Conservation (phyloP, 441 rosid genomes). For the Erodium chrysanthum region DNA sequence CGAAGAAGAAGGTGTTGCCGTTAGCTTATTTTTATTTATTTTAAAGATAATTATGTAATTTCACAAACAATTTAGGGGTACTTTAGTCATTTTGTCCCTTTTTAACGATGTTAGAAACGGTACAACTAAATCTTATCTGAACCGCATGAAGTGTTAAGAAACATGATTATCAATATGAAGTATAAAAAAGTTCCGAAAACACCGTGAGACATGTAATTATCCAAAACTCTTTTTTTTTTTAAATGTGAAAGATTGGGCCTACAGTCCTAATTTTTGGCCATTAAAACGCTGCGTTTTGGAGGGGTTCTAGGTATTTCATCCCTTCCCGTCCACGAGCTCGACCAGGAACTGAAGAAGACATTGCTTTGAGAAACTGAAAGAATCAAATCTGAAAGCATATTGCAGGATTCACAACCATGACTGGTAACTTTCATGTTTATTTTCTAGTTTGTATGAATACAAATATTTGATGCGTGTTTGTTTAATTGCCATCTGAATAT, state of each 20-base stretch:
- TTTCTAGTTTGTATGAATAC: background rate
- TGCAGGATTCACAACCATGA: background rate
- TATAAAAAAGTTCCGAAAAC: no score
- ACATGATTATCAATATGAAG: no score
- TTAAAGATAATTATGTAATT: no score
- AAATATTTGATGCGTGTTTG: background rate
- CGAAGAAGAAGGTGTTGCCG: no score
- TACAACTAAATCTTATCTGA: no score
- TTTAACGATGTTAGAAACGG: no score
- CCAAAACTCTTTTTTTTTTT: no score
- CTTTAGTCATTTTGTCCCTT: no score
- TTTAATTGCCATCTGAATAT: background rate
- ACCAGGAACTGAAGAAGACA: background rate
- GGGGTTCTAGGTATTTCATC: conserved; percentile 2
- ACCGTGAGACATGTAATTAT: no score
- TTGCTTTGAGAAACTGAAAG: background rate
- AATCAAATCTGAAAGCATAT: background rate
- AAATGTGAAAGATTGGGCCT: background rate
- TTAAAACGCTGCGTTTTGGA: background rate
- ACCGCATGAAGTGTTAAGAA: no score
- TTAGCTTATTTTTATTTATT: no score
- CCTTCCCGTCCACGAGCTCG: background rate
- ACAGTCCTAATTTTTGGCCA: background rate
- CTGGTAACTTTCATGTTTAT: background rate
- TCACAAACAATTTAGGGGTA: no score